These are phyloP conservation scores for Lachancea mirantina DNA, from an alignment of 805 yeast species.

Conservation along the genomic window DNA sequence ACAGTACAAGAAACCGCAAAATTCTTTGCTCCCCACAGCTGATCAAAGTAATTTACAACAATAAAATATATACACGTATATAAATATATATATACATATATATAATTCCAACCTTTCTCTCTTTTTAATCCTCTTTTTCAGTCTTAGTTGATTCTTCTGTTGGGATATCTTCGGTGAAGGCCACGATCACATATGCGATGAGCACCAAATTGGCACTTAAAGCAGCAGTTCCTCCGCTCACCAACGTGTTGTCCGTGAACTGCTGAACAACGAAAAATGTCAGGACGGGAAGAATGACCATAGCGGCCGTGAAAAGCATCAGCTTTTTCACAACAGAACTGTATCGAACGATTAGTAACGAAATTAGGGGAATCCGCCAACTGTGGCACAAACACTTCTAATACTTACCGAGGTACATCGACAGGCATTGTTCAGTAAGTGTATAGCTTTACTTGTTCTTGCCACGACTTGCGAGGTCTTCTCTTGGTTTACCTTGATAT, in stretches of 20 bases:
- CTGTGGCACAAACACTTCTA: background rate
- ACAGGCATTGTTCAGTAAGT: conserved; percentile 32
- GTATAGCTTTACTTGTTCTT: no score
- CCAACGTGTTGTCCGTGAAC: conserved; percentile 41
- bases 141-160: conserved; percentile 26
- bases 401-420: conserved; percentile 37
- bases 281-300: conserved; percentile 61
- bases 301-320: conserved; percentile 66
- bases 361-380: background rate
- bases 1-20: background rate
- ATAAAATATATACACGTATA: conserved; percentile 5
- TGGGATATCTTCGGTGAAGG: conserved; percentile 58
- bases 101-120: background rate
- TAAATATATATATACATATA: conserved; percentile 10
- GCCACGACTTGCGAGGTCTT: no score
- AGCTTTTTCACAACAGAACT: conserved; percentile 53
- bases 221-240: conserved; percentile 79
- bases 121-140: conserved; percentile 28
- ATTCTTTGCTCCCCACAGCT: background rate
- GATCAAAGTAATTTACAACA: background rate
- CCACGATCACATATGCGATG: conserved; percentile 64
- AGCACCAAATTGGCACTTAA: conserved; percentile 66
- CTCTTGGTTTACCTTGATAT: no score
- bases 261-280: conserved; percentile 54
- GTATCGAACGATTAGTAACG: conserved; percentile 4